Evolutionary conservation across 2,329 filamentous ascomycete genomes (phyloP).

Genomic region (Aspergillus sp.): DNA sequence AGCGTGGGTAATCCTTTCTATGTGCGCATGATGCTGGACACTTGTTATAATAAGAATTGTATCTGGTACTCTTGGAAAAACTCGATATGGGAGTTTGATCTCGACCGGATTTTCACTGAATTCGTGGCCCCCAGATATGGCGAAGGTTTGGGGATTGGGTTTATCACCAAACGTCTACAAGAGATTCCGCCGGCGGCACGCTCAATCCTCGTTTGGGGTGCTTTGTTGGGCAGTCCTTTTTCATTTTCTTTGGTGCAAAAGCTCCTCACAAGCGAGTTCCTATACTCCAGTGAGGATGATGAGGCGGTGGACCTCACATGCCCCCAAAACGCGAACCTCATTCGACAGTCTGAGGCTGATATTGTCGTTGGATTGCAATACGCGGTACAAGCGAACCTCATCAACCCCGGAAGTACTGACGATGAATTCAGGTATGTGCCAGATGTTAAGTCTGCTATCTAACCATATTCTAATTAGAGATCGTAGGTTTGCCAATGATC

Average conservation of each 20-base stretch:
- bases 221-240: constrained; percentile 77
- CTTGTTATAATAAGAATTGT: constrained; percentile 80
- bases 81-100: constrained; percentile 78
- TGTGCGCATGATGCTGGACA: constrained; percentile 84
- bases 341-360: constrained; percentile 64
- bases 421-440: constrained; percentile 65
- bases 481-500: constrained; percentile 76
- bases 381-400: constrained; percentile 74
- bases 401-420: constrained; percentile 79
- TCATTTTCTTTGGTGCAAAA: constrained; percentile 78
- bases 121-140: constrained; percentile 78
- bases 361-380: constrained; percentile 73
- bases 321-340: constrained; percentile 46
- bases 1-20: constrained; percentile 88
- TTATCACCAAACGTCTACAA: constrained; percentile 73
- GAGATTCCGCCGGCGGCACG: constrained; percentile 74
- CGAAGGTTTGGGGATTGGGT: constrained; percentile 76
- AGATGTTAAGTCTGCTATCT: constrained; percentile 1
- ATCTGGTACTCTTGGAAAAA: constrained; percentile 89
- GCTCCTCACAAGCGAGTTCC: constrained; percentile 73
- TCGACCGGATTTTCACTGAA: constrained; percentile 82
- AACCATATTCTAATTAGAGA: constrained; percentile 1
- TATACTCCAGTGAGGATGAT: constrained; percentile 54
- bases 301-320: constrained; percentile 36
- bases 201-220: constrained; percentile 81